Conservation (phyloP, 192 early-diverging fungal species). For the Coemansia reversa region DNA sequence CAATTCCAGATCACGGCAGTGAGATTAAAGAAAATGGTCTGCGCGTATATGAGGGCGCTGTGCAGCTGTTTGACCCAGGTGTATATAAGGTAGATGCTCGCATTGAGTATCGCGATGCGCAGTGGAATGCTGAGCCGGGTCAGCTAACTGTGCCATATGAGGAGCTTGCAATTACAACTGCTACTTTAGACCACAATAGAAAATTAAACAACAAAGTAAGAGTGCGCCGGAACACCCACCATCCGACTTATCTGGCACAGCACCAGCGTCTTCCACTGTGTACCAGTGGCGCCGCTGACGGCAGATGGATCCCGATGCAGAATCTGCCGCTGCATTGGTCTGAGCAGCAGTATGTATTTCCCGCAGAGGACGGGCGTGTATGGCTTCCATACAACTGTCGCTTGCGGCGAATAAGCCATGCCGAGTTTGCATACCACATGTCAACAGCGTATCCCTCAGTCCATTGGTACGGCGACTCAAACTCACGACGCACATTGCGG, state of each 20-base stretch:
- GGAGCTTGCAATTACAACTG: slow-evolving; percentile 13
- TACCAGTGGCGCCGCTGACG: slow-evolving; percentile 4
- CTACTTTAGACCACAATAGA: not conserved
- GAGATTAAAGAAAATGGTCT: not conserved
- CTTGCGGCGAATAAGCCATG: slow-evolving; percentile 28
- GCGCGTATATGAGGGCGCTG: slow-evolving; percentile 28
- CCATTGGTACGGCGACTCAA: slow-evolving; percentile 51
- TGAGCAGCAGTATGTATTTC: slow-evolving; percentile 17
- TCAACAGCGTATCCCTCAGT: slow-evolving; percentile 15
- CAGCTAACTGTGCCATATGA: slow-evolving; percentile 9
- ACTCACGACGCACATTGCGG: slow-evolving; percentile 37
- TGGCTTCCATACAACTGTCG: slow-evolving; percentile 45
- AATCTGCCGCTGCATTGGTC: slow-evolving; percentile 22
- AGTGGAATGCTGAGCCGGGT: slow-evolving; percentile 36
- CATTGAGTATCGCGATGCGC: slow-evolving; percentile 19
- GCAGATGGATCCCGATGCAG: slow-evolving; percentile 32
- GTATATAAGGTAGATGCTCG: slow-evolving; percentile 32
- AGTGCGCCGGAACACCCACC: slow-evolving; percentile 10
- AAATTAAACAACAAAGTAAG: not conserved
- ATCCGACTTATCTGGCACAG: slow-evolving; percentile 22
- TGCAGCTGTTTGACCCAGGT: slow-evolving; percentile 34
- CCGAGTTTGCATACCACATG: slow-evolving; percentile 37
- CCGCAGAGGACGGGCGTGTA: slow-evolving; percentile 28
- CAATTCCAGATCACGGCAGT: not conserved
- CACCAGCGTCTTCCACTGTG: slow-evolving; percentile 38